Base-by-base conservation (phyloP, 129 eudicot species). In the Saussurea involucrata region DNA sequence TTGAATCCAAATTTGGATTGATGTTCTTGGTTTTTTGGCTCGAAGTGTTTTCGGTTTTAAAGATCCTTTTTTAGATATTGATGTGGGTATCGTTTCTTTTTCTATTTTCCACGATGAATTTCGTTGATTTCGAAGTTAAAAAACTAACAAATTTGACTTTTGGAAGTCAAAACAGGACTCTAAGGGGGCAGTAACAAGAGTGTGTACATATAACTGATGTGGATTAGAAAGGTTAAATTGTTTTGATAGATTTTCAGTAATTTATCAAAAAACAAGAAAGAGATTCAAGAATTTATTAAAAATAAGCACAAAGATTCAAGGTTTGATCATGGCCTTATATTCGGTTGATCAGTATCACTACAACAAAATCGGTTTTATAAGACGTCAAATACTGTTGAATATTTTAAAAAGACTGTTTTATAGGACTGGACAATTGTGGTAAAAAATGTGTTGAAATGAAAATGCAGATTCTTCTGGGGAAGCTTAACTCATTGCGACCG, bases 391-490 rank as follows among this genome's bases (percentile, higher is more conserved):
- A 42, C 13, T 12, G 2, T 44, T n/a, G n/a, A n/a, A n/a, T n/a
- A n/a, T n/a, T n/a, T n/a, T n/a, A n/a, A n/a, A n/a, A 4, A 46
- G 18, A 46, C 20, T 8, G 20, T 46, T 46, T 42, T 46, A 15
- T 46, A 46, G 6, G 6, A 15, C 21, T 42, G n/a, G n/a, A n/a
- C n/a, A n/a, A n/a, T n/a, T n/a, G n/a, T n/a, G n/a, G n/a, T n/a
- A n/a, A n/a, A n/a, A n/a, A n/a, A n/a, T n/a, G n/a, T n/a, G n/a
- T n/a, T n/a, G n/a, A n/a, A n/a, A 46, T 36, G 68, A 63, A 37
- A 77, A 63, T 85, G 84, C 84, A 82, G 87, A 64, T 49, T 77
- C 33, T 49, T 63, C 69, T 67, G 37, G 58, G 29, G 12, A 76
- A 74, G 82, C 65, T 71, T 27, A 37, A 37, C 10, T 40, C 33